Base-by-base conservation (phyloP, 2,329 filamentous ascomycete species). In the Ceratocystis destructans region DNA sequence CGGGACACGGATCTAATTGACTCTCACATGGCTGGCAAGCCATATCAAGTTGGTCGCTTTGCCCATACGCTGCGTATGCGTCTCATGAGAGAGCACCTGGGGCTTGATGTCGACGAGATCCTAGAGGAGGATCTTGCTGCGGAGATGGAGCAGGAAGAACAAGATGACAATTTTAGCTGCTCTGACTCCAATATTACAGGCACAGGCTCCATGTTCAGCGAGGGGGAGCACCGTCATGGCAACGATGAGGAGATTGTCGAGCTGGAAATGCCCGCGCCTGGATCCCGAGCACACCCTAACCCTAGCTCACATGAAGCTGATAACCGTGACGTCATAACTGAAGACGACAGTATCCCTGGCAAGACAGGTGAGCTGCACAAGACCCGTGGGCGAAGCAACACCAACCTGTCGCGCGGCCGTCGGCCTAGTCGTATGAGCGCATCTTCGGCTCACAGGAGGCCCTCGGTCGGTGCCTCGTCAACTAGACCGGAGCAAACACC, bases 71-170 rank as follows among this genome's bases (percentile, higher is more conserved):
- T 99, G 64, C 90, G 94, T 37, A 86, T 96, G 79, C 88, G 94
- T 31, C 80, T 97, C 62, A 97, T 97, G 94, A 84, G 93, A 69
- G 94, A 99, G 76, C 94, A 99, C 77, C 80, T 99, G 37, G 94
- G 94, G n/a, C 79, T 97, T 48, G 92, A 97, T 72, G 90, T 96
- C 3, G 94, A 99, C 74, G 89, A 90, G 72, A 87, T 96, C 68
- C 84, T 89, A 72, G 90, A 94, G 72, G 85, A 93, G 69, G 87
- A 91, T 70, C 82, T 87, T 63, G 81, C 84, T 70, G 83, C 83
- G 33, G 87, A 91, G 71, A 75, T 84, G 62, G 85, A 87, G 70
- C 78, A 80, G 15, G 80, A 80, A 63, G 64, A 44, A n/a, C 63
- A 66, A 41, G 79, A 80, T 4, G 79, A 80, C 3, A 28, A 59